A percentile compares a stretch with the other conserved stretches of the same genome.
Evolutionary conservation across 2,329 filamentous ascomycete genomes (phyloP).

Genomic region (Tolypocladium sp.): DNA sequence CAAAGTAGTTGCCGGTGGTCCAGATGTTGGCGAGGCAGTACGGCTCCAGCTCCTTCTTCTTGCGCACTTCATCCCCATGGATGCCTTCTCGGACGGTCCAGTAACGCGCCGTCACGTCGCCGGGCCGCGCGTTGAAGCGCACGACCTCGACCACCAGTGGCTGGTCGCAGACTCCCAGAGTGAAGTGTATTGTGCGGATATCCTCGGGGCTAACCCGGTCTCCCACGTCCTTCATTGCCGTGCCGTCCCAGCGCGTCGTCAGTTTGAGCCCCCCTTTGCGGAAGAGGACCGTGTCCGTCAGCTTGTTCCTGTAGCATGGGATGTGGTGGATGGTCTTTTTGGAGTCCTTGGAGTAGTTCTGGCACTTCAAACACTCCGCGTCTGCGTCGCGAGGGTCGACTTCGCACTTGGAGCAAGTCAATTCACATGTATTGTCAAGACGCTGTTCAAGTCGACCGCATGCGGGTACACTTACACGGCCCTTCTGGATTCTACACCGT

Average conservation of each 20-base stretch:
- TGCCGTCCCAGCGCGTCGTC: constrained; percentile 32
- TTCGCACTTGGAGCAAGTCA: constrained; percentile 22
- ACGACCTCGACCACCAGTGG: constrained; percentile 31
- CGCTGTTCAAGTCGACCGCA: background rate
- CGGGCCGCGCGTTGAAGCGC: constrained; percentile 25
- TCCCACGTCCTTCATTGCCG: constrained; percentile 29
- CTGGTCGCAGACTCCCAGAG: constrained; percentile 24
- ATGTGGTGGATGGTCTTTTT: constrained; percentile 38
- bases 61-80: constrained; percentile 9
- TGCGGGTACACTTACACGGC: constrained; percentile 24
- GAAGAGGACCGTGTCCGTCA: constrained; percentile 30
- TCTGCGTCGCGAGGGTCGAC: constrained; percentile 19
- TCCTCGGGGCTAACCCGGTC: constrained; percentile 18
- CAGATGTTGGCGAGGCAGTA: constrained; percentile 32
- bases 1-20: constrained; percentile 21
- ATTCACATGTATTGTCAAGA: too few relatives aligned
- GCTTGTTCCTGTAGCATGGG: constrained; percentile 33
- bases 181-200: constrained; percentile 25
- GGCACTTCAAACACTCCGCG: constrained; percentile 30
- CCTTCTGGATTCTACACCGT: constrained; percentile 33
- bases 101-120: constrained; percentile 28
- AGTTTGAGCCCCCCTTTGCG: constrained; percentile 33
- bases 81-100: constrained; percentile 23
- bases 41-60: constrained; percentile 21
- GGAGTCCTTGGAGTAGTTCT: constrained; percentile 25